Base-by-base conservation (phyloP, 2,329 filamentous ascomycete genomes). In the Curvularia lunata region DNA sequence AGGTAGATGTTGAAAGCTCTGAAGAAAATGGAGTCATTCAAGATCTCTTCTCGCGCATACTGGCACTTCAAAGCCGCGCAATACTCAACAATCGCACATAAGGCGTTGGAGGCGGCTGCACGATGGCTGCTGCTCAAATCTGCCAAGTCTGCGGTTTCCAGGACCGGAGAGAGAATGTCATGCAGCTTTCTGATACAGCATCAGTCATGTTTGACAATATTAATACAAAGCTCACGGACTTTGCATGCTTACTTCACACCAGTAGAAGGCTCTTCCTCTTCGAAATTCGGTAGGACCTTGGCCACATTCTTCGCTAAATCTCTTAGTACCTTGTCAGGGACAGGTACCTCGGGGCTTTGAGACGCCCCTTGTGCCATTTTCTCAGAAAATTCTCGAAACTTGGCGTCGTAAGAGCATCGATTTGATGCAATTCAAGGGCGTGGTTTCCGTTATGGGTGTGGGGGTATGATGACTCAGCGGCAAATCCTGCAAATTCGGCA, bases 101-200 rank as follows among this genome's bases (percentile, higher is more conserved):
- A 57, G 4, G 79, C 71, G 63, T 82, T 82, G 62, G 78, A 81
- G 38, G 80, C 79, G 42, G 79, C 79, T 5, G 80, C 79, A 49
- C 79, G 73, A 62, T 82, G 79, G 16, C 75, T 69, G 34, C 71
- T 66, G 12, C 66, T 63, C 10, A 77, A 54, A 16, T 77, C 69
- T 18, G 67, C 55, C 4, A 71, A 47, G 47, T 73, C 69, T 16
- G 75, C 72, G 8, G 74, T 77, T n/a, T 71, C 68, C 28, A 77
- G 46, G 1, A 77, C 53, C 10, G 72, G 69, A 27, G 58, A 62
- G 34, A 76, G 42, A 18, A 75, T 45, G 18, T 53, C 57, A 41
- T 71, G 65, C 7, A 77, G 62, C 30, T 69, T 57, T 56, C 74
- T 77, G 56, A n/a, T n/a, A 25, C 4, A 18, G 9, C 12, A 56